Conservation (phyloP, 1,284 basidiomycete genomes). For the Sporisorium reilianum region DNA sequence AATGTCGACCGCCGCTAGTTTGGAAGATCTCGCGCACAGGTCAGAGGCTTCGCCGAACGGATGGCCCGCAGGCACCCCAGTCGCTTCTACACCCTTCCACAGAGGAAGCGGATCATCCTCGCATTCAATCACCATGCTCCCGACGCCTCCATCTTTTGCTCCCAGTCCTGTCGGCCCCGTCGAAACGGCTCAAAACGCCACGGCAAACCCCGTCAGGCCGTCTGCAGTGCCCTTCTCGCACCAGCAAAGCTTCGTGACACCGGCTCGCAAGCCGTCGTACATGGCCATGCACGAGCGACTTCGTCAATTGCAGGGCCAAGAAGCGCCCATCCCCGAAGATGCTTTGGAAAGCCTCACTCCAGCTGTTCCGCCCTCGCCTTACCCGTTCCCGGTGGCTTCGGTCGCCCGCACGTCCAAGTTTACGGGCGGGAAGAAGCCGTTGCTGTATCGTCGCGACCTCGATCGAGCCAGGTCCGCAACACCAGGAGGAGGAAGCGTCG, state of each 20-base stretch:
- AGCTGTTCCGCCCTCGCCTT: constrained; percentile 60
- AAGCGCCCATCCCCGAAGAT: constrained; percentile 39
- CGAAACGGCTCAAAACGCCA: not conserved
- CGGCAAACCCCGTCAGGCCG: constrained; percentile 6
- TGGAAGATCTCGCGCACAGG: constrained; percentile 21
- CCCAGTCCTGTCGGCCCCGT: constrained; percentile 25
- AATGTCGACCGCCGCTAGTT: constrained; percentile 43
- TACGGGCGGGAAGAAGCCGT: constrained; percentile 27
- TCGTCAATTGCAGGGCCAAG: constrained; percentile 42
- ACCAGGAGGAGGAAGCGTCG: constrained; percentile 52
- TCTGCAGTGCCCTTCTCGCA: constrained; percentile 14
- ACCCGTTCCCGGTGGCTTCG: constrained; percentile 62
- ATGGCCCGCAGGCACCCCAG: constrained; percentile 39
- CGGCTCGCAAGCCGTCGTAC: constrained; percentile 54
- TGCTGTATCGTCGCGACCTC: constrained; percentile 50
- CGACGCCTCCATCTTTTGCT: constrained; percentile 49
- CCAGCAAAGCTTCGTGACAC: constrained; percentile 56
- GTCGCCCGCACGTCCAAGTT: constrained; percentile 32
- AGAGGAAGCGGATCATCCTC: constrained; percentile 15
- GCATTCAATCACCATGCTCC: constrained; percentile 30
- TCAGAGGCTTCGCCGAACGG: constrained; percentile 9
- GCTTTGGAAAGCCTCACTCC: constrained; percentile 31
- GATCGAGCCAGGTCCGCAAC: constrained; percentile 55
- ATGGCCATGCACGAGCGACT: constrained; percentile 50
- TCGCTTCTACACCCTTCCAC: constrained; percentile 55